Evolutionary conservation across 2,329 filamentous ascomycete genomes (phyloP), one percentile per base, ranked within the genome.

Genomic region (Aspergillus niger): DNA sequence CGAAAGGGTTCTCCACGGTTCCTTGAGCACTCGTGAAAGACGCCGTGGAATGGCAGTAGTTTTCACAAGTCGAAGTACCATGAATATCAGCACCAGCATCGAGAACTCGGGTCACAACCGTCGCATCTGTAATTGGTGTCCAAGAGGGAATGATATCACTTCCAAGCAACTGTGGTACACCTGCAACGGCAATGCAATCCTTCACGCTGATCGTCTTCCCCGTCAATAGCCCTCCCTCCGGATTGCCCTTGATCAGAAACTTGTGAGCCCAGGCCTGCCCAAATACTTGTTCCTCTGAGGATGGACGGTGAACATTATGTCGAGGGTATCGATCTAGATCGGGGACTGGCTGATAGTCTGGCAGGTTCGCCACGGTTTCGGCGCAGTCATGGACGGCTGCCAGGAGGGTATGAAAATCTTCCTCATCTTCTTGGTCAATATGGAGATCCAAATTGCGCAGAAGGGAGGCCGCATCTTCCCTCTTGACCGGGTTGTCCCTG

Each of bases 111-210:
- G 78, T 81, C 22, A 85, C 81, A 1, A 85, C 79, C 0, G 82
- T 84, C 0, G 84, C 83, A 68, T 86, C 84, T 2, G 81, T 81
- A 5, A 70, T 75, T 0, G 83, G 82, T 0, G 76, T 81, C 83
- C 83, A 86, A 0, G 78, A 75, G 1, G 69, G 76, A 60, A 79
- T 81, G 13, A 79, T 79, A 62, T 84, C 80, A 44, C 79, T 85
- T 0, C 84, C 82, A 44, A 81, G 79, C 57, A 85, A 77, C 55
- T 84, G 81, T 0, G 83, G 83, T 1, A 86, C 81, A 0, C 79
- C 81, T 1, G 82, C 82, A 1, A 86, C 82, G 3, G 81, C 79
- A 39, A 85, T 81, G 30, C 82, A 83, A 63, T 86, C 84, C 65
- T 86, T 86, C 13, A 86, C 62, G 59, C 81, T 82, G 3, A 85